phyloP scores from a whole-genome alignment of 192 early-diverging fungal genomes.

The Backusella sp. region DNA sequence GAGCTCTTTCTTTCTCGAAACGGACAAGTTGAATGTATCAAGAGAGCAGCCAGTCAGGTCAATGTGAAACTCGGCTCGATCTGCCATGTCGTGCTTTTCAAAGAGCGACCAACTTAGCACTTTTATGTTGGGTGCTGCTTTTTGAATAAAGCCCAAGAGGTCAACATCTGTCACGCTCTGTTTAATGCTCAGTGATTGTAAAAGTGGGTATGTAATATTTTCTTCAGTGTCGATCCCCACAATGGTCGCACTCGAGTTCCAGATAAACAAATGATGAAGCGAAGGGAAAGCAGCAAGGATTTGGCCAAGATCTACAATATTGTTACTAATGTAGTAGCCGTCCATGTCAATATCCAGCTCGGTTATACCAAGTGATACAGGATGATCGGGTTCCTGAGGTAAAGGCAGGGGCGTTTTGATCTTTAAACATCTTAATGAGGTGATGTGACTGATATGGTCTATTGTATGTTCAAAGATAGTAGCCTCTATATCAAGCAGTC shows the following conservation, averaged over 20 bases:
- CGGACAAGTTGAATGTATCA: neutral
- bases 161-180: neutral
- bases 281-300: neutral
- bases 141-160: neutral
- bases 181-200: neutral
- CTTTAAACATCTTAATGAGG: neutral
- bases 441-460: neutral
- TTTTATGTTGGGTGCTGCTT: neutral
- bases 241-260: neutral
- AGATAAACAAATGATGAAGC: neutral
- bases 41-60: neutral
- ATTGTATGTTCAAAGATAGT: neutral
- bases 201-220: neutral
- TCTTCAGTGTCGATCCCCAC: neutral
- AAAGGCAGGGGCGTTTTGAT: neutral
- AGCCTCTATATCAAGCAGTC: neutral
- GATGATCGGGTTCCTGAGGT: neutral
- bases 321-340: neutral
- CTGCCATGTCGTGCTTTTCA: neutral
- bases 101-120: neutral
- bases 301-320: neutral
- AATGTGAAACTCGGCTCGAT: neutral
- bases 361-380: neutral
- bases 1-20: neutral
- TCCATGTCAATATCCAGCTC: neutral